These are phyloP conservation scores for Lodderomyces parapsilosis DNA, from an alignment of 1,139 yeast genomes.

Conservation along the genomic window DNA sequence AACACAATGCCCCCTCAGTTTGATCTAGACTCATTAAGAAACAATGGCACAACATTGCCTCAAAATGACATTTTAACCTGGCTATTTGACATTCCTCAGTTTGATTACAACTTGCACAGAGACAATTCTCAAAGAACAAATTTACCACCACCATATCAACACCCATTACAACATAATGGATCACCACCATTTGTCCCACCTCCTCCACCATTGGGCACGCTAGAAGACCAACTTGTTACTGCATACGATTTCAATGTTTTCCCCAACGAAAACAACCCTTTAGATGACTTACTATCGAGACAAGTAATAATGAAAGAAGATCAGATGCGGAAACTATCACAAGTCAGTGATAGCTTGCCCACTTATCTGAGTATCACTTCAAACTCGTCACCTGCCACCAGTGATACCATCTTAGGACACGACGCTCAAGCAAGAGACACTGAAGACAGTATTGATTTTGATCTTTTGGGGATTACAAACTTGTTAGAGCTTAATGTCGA, in stretches of 20 bases:
- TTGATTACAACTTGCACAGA: not conserved
- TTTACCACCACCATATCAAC: constrained; percentile 3
- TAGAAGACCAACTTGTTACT: not conserved
- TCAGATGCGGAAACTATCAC: constrained; percentile 1
- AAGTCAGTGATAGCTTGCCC: not conserved
- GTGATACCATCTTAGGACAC: constrained; percentile 25
- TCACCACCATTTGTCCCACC: constrained; percentile 1
- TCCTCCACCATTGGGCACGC: constrained; percentile 16
- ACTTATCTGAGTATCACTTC: constrained; percentile 17
- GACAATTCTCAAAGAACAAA: constrained; percentile 4
- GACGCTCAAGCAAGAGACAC: not conserved
- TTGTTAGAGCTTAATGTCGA: not conserved
- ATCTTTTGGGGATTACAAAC: not conserved
- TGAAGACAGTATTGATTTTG: not conserved
- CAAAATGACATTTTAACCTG: constrained; percentile 43
- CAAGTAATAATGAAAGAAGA: constrained; percentile 3
- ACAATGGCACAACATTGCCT: constrained; percentile 12
- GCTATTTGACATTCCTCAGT: constrained; percentile 19
- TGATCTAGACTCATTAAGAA: constrained; percentile 8
- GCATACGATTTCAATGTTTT: constrained; percentile 25
- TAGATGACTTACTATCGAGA: constrained; percentile 34
- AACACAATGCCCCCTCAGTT: not conserved
- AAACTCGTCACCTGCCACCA: constrained; percentile 37
- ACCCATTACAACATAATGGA: not conserved
- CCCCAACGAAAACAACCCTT: constrained; percentile 37